Evolutionary conservation across 495 filamentous ascomycete genomes (phyloP), one percentile per base, ranked within the genome.

Genomic region (Hypoxylon trugodes): DNA sequence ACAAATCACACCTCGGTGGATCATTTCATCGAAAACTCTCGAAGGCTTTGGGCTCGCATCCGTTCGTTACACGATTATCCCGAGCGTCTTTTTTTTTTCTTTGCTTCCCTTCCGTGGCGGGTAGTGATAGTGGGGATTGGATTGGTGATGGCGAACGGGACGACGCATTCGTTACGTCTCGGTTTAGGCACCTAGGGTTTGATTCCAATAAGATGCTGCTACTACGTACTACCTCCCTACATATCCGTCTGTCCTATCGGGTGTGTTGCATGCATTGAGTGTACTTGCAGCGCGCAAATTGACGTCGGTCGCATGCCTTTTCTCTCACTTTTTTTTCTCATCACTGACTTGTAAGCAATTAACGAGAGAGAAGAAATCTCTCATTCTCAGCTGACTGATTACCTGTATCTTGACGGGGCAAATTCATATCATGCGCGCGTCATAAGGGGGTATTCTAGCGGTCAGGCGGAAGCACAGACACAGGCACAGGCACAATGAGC

Each of bases 361-460:
- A n/a, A n/a, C n/a, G 13, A 9, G 2, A 22, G 15, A 4, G 26
- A 33, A 32, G 26, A 2, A 16, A n/a, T 48, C n/a, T n/a, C n/a
- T n/a, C n/a, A n/a, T n/a, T n/a, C n/a, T n/a, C n/a, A n/a, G n/a
- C n/a, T n/a, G n/a, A n/a, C n/a, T n/a, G n/a, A n/a, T n/a, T n/a
- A n/a, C n/a, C n/a, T n/a, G n/a, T n/a, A n/a, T n/a, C n/a, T n/a
- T n/a, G n/a, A n/a, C n/a, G n/a, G n/a, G n/a, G n/a, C n/a, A n/a
- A n/a, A n/a, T n/a, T n/a, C n/a, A n/a, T n/a, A 24, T 43, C 40
- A 43, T 43, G n/a, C 30, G 25, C 22, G 38, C 53, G 61, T 47
- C 43, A 65, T 46, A 47, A 65, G 40, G 53, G 59, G 61, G 13
- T n/a, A n/a, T 21, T 55, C 55, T 55, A 45, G 50, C 55, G 35